Conservation (phyloP, 192 early-diverging fungal species). For the Backusella tarrabulga region DNA sequence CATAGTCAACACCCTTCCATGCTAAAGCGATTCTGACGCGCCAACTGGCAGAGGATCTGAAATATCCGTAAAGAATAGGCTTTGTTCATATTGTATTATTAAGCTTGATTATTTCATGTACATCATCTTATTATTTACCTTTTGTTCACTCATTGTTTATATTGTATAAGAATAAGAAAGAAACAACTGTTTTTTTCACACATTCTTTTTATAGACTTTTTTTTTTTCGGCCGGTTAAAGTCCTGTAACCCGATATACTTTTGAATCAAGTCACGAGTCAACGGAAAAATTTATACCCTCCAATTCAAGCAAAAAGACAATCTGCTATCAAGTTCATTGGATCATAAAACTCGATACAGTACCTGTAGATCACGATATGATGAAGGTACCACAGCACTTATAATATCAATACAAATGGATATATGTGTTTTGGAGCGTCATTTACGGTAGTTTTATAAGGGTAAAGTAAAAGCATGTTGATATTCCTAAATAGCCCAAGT, state of each 20-base stretch:
- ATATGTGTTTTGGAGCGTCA: too few species aligned
- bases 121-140: not conserved
- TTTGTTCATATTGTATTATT: not conserved
- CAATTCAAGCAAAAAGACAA: not conserved
- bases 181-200: not conserved
- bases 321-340: too few species aligned
- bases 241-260: not conserved
- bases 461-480: too few species aligned
- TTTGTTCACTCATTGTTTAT: conserved; percentile 2
- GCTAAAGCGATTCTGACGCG: conserved; percentile 75
- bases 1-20: conserved; percentile 76
- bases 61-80: conserved; percentile 71
- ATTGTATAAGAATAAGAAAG: not conserved
- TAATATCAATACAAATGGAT: too few species aligned
- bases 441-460: too few species aligned
- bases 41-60: conserved; percentile 71
- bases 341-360: too few species aligned
- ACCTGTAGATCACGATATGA: too few species aligned
- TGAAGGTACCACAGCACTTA: too few species aligned
- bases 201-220: not conserved
- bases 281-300: not conserved
- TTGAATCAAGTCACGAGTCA: not conserved
- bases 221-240: not conserved
- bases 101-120: not conserved
- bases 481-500: too few species aligned